These are phyloP conservation scores for Cyclotella baltica DNA, from an alignment of 108 stramenopile genomes.

Conservation along the genomic window DNA sequence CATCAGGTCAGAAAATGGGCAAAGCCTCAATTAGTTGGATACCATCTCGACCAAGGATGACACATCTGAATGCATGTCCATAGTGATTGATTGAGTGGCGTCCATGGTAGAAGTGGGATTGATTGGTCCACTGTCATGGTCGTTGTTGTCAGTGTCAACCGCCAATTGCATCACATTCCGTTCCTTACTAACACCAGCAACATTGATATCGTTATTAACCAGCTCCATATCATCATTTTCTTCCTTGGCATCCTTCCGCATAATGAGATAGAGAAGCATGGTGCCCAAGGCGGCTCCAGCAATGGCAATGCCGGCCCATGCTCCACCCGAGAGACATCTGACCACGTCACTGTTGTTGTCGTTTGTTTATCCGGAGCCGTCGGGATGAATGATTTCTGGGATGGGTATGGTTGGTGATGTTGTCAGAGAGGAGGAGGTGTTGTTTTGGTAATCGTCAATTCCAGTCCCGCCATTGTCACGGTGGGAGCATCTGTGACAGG, in stretches of 20 bases:
- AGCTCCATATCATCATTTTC: slow-evolving; percentile 3
- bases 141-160: background rate
- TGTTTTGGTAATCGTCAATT: background rate
- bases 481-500: background rate
- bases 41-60: too few species aligned
- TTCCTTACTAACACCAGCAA: background rate
- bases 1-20: too few species aligned
- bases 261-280: slow-evolving; percentile 12
- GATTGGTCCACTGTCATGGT: background rate
- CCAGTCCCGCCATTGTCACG: background rate
- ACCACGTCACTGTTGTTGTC: background rate
- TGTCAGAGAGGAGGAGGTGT: too few species aligned
- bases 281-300: slow-evolving; percentile 23
- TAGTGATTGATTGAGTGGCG: slow-evolving; percentile 33
- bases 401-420: too few species aligned
- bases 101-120: slow-evolving; percentile 24
- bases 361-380: background rate
- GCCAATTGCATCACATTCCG: background rate
- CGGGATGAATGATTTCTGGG: background rate
- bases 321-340: slow-evolving; percentile 5
- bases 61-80: slow-evolving; percentile 9
- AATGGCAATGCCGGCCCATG: slow-evolving; percentile 11
- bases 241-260: slow-evolving; percentile 3
- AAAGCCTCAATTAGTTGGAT: too few species aligned
- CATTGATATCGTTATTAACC: background rate